Conservation (phyloP, 225 moss, liverwort and hornwort genomes). For the Rhytidiadelphus loreus region DNA sequence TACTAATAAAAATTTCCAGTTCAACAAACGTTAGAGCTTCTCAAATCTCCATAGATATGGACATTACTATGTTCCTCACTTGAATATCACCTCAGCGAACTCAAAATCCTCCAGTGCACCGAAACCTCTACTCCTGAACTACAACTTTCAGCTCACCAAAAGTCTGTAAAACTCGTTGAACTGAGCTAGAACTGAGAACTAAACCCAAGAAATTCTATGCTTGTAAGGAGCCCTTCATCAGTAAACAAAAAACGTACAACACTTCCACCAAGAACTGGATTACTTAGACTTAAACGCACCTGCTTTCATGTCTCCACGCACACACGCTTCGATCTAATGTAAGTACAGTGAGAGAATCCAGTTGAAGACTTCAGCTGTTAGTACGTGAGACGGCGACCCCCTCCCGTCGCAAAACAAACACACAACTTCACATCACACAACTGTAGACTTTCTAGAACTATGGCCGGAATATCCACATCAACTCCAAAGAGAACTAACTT, state of each 20-base stretch:
- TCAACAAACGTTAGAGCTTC: neutral
- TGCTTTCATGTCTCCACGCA: neutral
- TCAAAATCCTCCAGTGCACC: neutral
- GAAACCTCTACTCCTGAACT: neutral
- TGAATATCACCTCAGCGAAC: neutral
- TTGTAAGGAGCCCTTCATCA: neutral
- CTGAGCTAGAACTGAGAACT: neutral
- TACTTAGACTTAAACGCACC: neutral
- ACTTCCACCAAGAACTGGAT: neutral
- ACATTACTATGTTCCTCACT: neutral
- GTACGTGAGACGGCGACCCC: neutral
- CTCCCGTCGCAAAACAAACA: neutral
- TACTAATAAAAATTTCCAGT: neutral
- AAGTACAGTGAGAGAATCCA: neutral
- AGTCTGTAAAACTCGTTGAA: neutral
- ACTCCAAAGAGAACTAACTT: neutral
- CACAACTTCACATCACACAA: neutral
- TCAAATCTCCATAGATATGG: neutral
- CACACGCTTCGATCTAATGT: neutral
- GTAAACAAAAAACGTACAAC: neutral
- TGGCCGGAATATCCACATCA: too few species aligned
- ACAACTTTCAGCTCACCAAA: neutral
- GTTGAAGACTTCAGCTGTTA: neutral
- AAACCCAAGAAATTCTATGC: neutral
- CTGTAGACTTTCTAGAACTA: neutral